Evolutionary conservation across 805 yeast genomes (phyloP).

Genomic region (Yamadazyma olivae): DNA sequence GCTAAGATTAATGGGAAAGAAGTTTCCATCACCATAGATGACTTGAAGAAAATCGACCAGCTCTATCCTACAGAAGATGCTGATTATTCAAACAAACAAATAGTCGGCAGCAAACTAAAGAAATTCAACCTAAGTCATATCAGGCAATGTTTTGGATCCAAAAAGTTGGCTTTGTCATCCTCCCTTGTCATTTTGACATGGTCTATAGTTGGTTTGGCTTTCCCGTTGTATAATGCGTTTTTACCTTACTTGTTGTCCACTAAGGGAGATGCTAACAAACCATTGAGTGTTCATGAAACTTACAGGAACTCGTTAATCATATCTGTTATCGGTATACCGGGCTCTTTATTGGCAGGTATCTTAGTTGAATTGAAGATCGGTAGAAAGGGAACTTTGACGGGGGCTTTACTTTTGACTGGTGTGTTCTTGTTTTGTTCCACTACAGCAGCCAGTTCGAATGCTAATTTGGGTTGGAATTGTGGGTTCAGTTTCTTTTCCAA

Average conservation of each 20-base stretch:
- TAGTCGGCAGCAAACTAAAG: constrained; percentile 22
- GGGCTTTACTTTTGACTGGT: constrained; percentile 53
- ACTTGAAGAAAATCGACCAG: constrained; percentile 43
- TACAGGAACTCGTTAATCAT: constrained; percentile 31
- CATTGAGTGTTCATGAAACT: constrained; percentile 29
- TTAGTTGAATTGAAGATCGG: constrained; percentile 41
- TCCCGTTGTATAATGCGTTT: constrained; percentile 54
- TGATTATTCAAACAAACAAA: constrained; percentile 13
- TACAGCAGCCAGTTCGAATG: constrained; percentile 50
- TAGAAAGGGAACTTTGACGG: constrained; percentile 53
- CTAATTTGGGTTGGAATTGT: constrained; percentile 49
- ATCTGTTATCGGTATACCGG: constrained; percentile 31
- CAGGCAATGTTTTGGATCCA: constrained; percentile 45
- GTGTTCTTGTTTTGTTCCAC: constrained; percentile 62
- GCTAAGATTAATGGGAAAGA: constrained; percentile 44
- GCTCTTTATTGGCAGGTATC: constrained; percentile 30
- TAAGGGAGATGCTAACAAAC: constrained; percentile 29
- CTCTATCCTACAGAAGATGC: constrained; percentile 9
- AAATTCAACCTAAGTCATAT: constrained; percentile 36
- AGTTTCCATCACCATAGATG: constrained; percentile 43
- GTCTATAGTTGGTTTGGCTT: constrained; percentile 58
- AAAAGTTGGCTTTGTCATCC: constrained; percentile 43
- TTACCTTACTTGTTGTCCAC: constrained; percentile 49
- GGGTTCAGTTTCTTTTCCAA: constrained; percentile 45
- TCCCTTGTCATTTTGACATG: constrained; percentile 44